A percentile compares a stretch with the other conserved stretches of the same genome.
Evolutionary conservation across 805 yeast species (phyloP).

Genomic region (Jamesozyma lodderae): DNA sequence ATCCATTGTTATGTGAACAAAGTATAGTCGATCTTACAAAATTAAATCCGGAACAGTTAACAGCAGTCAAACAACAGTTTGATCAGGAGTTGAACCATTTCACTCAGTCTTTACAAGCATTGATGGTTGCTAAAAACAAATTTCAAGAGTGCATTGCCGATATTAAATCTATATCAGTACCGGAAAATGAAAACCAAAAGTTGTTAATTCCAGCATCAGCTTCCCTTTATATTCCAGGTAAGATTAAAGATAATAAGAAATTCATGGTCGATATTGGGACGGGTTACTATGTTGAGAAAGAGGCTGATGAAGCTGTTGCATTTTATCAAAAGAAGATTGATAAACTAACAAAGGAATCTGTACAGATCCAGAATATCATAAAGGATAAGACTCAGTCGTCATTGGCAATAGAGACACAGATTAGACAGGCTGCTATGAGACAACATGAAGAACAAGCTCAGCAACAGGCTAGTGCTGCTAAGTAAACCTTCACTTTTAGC

Average conservation of each 20-base stretch:
- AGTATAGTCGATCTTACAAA: conserved; percentile 53
- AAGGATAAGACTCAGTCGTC: conserved; percentile 55
- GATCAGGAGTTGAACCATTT: conserved; percentile 83
- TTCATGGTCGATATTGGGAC: conserved; percentile 94
- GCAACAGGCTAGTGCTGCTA: not conserved
- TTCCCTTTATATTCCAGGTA: conserved; percentile 85
- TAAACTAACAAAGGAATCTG: conserved; percentile 64
- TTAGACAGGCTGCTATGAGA: conserved; percentile 22
- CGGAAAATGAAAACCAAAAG: conserved; percentile 38
- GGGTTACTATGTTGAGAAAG: conserved; percentile 86
- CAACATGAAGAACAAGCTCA: conserved; percentile 14
- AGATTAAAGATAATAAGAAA: conserved; percentile 49
- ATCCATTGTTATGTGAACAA: no score
- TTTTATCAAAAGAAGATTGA: conserved; percentile 68
- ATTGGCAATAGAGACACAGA: conserved; percentile 25
- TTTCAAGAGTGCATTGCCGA: conserved; percentile 73
- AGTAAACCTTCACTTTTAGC: no score
- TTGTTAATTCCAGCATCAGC: conserved; percentile 81
- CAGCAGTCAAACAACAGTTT: conserved; percentile 72
- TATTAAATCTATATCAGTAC: conserved; percentile 43
- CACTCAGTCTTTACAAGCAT: conserved; percentile 72
- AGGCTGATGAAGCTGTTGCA: conserved; percentile 50
- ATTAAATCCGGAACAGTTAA: conserved; percentile 74
- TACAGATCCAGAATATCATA: conserved; percentile 64
- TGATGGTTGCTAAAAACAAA: conserved; percentile 72